These are phyloP conservation scores for Cubamyces lactineus DNA, from an alignment of 768 basidiomycete genomes.

Conservation along the genomic window DNA sequence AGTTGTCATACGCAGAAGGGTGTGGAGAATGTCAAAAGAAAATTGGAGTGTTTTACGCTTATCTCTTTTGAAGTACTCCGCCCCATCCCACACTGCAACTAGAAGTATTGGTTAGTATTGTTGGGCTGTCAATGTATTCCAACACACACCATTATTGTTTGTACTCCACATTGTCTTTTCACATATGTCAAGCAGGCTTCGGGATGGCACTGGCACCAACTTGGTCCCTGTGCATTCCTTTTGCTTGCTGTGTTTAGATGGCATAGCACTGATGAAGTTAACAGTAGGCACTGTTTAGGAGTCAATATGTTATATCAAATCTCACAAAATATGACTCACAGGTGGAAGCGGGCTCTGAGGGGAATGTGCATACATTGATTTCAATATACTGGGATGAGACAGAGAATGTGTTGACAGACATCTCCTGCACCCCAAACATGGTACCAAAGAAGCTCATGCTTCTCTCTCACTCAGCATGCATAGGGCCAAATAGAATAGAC, in stretches of 20 bases:
- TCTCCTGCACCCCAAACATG: neutral
- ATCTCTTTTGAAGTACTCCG: neutral
- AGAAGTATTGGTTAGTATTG: neutral
- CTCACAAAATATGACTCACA: neutral
- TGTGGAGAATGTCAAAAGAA: neutral
- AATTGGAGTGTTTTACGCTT: neutral
- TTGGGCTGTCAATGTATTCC: too few species aligned
- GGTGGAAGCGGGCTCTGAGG: neutral
- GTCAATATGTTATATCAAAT: neutral
- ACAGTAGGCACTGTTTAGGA: neutral
- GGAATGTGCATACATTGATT: neutral
- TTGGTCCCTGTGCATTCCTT: neutral
- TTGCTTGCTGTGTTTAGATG: neutral
- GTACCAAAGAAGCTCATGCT: neutral
- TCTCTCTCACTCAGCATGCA: conserved; percentile 1
- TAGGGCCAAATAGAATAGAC: neutral
- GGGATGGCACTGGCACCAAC: neutral
- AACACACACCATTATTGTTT: neutral
- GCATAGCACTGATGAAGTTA: neutral
- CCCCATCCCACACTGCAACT: neutral
- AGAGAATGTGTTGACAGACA: conserved; percentile 1
- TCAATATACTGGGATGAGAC: neutral
- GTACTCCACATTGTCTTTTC: neutral
- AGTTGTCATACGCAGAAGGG: neutral
- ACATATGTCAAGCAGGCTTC: neutral